Conservation (phyloP, 768 basidiomycete species). For the Serendipita vermifera region DNA sequence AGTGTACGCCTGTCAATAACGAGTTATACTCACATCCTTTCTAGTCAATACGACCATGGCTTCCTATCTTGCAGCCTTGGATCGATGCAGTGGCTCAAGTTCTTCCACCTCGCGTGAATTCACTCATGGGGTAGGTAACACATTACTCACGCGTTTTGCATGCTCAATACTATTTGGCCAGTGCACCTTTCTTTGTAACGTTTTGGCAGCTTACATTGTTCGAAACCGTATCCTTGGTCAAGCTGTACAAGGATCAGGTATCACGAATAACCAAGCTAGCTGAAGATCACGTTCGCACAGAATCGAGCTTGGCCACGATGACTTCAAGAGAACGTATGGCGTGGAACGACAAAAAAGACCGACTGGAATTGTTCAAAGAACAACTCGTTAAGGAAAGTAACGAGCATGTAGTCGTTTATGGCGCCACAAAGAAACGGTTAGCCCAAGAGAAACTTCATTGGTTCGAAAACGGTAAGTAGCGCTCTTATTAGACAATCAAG, state of each 20-base stretch:
- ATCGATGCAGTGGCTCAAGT: conserved; percentile 68
- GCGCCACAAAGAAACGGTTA: conserved; percentile 64
- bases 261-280: conserved; percentile 24
- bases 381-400: conserved; percentile 57
- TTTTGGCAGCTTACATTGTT: conserved; percentile 96
- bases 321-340: background rate
- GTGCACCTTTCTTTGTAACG: conserved; percentile 84
- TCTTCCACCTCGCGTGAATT: conserved; percentile 48
- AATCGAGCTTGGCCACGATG: background rate
- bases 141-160: conserved; percentile 10
- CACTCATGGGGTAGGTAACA: conserved; percentile 55
- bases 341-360: conserved; percentile 8
- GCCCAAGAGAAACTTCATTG: conserved; percentile 68
- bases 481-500: conserved; percentile 25
- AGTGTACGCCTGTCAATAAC: conserved; percentile 10
- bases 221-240: conserved; percentile 66
- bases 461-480: conserved; percentile 50
- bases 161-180: conserved; percentile 23
- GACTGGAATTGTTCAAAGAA: conserved; percentile 48
- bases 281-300: conserved; percentile 4
- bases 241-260: conserved; percentile 70
- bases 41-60: conserved; percentile 53
- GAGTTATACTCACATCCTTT: conserved; percentile 12
- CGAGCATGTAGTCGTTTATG: conserved; percentile 57
- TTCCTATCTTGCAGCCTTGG: conserved; percentile 53